Evolutionary conservation across 176 grass and related monocot species (phyloP).

Genomic region (Paspalum vaginatum): DNA sequence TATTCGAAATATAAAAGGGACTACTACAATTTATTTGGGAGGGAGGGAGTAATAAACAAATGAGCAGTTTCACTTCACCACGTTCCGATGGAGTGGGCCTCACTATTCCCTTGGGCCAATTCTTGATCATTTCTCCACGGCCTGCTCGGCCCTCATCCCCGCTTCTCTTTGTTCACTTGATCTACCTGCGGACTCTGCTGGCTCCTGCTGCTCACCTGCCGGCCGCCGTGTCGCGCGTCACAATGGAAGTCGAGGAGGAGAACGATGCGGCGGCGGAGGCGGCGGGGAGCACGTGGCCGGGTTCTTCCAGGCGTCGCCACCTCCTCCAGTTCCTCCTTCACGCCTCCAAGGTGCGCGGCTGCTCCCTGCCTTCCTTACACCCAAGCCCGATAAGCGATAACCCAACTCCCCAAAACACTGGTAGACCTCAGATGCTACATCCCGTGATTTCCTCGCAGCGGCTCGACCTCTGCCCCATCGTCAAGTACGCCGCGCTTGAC

Average conservation of each 20-base stretch:
- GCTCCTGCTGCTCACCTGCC: background rate
- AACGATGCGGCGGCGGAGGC: background rate
- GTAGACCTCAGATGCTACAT: constrained; percentile 1
- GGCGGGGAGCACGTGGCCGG: constrained; percentile 35
- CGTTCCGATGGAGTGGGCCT: background rate
- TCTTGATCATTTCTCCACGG: background rate
- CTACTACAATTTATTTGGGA: no score
- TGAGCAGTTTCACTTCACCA: no score
- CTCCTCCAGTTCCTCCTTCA: constrained; percentile 58
- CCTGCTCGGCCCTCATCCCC: background rate
- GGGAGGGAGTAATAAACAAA: no score
- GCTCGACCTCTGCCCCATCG: constrained; percentile 69
- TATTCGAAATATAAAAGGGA: no score
- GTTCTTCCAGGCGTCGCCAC: constrained; percentile 30
- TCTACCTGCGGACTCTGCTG: background rate
- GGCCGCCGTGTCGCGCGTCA: background rate
- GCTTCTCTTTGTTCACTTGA: background rate
- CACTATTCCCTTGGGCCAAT: background rate
- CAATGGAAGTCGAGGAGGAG: constrained; percentile 3
- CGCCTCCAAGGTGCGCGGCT: constrained; percentile 33
- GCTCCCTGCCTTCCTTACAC: background rate
- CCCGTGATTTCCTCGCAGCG: constrained; percentile 43
- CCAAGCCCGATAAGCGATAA: background rate
- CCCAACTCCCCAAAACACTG: background rate
- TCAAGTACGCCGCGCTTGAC: constrained; percentile 78